A percentile compares a stretch with the other conserved stretches of the same genome.
Evolutionary conservation across 345 rosid species (phyloP).

Genomic region (Populus tremula): DNA sequence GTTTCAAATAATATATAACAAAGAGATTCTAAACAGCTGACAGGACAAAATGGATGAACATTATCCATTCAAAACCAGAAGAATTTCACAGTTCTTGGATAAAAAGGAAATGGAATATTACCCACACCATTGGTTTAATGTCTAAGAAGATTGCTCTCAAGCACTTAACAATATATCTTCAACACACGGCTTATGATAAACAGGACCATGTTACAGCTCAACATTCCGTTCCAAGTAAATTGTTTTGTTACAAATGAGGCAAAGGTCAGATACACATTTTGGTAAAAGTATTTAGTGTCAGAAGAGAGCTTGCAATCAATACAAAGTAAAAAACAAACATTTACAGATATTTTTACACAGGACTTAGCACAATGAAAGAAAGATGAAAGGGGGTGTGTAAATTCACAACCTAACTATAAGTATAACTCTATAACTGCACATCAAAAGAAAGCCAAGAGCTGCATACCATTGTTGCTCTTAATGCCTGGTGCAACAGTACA

Average conservation of each 20-base stretch:
- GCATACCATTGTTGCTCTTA: constrained; percentile 8
- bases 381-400: not conserved
- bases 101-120: not conserved
- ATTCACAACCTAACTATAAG: constrained; percentile 9
- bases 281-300: constrained; percentile 24
- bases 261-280: constrained; percentile 3
- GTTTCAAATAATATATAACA: not conserved
- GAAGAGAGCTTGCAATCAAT: constrained; percentile 18
- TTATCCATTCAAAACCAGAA: not conserved
- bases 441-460: constrained; percentile 15
- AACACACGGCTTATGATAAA: not conserved
- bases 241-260: not conserved
- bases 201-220: not conserved
- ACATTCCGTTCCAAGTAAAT: not conserved
- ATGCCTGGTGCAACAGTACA: constrained; percentile 4
- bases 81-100: not conserved
- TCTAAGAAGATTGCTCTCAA: not conserved
- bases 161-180: not conserved
- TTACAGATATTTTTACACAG: constrained; percentile 35
- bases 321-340: constrained; percentile 7
- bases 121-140: not conserved
- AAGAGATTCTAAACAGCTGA: not conserved
- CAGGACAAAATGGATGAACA: not conserved
- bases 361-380: constrained; percentile 15
- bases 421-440: not conserved